Conservation (phyloP, 169 alveolate genomes). For the Babesia ovata region DNA sequence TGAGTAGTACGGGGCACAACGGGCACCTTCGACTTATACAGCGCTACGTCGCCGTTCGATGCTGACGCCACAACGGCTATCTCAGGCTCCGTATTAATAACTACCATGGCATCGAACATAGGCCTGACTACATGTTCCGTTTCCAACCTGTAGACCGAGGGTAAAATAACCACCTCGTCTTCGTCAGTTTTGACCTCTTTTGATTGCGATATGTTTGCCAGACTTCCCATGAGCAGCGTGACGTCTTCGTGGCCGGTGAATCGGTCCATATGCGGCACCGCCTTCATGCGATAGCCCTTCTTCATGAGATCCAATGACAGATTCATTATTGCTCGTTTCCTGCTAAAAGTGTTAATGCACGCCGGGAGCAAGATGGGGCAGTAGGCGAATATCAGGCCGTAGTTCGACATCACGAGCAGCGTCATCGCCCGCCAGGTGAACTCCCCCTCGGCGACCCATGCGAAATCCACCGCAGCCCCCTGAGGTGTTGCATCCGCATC, state of each 20-base stretch:
- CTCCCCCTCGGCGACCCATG: slow-evolving; percentile 30
- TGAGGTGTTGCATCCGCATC: slow-evolving; percentile 11
- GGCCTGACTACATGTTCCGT: slow-evolving; percentile 6
- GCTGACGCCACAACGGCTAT: slow-evolving; percentile 15
- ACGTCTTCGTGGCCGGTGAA: slow-evolving; percentile 2
- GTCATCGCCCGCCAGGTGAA: slow-evolving; percentile 32
- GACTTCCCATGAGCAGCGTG: not conserved
- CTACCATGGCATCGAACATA: slow-evolving; percentile 43
- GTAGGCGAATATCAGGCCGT: slow-evolving; percentile 57
- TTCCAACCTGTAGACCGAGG: slow-evolving; percentile 30
- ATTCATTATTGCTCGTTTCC: slow-evolving; percentile 6
- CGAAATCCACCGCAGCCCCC: slow-evolving; percentile 55
- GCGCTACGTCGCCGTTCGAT: slow-evolving; percentile 11
- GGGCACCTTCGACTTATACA: not conserved
- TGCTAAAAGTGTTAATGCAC: slow-evolving; percentile 13
- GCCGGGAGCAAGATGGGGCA: slow-evolving; percentile 47
- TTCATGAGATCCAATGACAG: slow-evolving; percentile 12
- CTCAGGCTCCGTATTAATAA: slow-evolving; percentile 40
- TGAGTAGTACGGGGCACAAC: slow-evolving; percentile 38
- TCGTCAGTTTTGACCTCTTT: not conserved
- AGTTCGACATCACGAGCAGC: slow-evolving; percentile 44
- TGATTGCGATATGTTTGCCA: not conserved
- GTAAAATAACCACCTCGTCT: slow-evolving; percentile 11
- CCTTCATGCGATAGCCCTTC: slow-evolving; percentile 46
- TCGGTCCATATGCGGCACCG: not conserved